phyloP scores from a whole-genome alignment of 2,329 filamentous ascomycete genomes.

The Malbranchea zuffiana region DNA sequence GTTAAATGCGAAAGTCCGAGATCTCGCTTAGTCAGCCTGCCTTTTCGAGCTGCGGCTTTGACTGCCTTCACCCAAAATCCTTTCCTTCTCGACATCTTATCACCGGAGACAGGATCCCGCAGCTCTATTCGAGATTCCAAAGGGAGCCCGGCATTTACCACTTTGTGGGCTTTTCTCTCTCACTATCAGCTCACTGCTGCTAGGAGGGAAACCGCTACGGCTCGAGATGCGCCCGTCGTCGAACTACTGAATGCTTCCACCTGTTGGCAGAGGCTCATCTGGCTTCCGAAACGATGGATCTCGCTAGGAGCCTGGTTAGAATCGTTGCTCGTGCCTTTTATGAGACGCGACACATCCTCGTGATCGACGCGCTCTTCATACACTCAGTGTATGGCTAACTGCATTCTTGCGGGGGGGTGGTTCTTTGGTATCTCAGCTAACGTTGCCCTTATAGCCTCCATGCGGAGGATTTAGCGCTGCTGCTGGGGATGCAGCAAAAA shows the following conservation, averaged over 20 bases:
- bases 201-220: conserved; percentile 7
- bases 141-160: too few relatives aligned
- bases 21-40: neutral
- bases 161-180: conserved; percentile 3
- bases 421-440: conserved; percentile 11
- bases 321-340: conserved; percentile 81
- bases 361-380: conserved; percentile 67
- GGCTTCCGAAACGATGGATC: conserved; percentile 41
- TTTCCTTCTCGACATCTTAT: neutral
- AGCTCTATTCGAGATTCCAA: too few relatives aligned
- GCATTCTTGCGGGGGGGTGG: conserved; percentile 9
- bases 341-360: conserved; percentile 69
- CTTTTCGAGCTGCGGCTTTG: neutral
- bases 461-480: conserved; percentile 74
- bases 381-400: conserved; percentile 51
- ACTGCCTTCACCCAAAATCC: too few relatives aligned
- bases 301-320: conserved; percentile 69
- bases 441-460: conserved; percentile 47
- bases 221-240: too few relatives aligned
- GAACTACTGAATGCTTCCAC: too few relatives aligned
- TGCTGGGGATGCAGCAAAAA: conserved; percentile 84
- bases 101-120: too few relatives aligned
- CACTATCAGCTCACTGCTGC: conserved; percentile 7
- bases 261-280: too few relatives aligned
- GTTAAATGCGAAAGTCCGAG: neutral